Evolutionary conservation across 176 grass and related monocot genomes (phyloP).

Genomic region (Eremochloa ophiuroides): DNA sequence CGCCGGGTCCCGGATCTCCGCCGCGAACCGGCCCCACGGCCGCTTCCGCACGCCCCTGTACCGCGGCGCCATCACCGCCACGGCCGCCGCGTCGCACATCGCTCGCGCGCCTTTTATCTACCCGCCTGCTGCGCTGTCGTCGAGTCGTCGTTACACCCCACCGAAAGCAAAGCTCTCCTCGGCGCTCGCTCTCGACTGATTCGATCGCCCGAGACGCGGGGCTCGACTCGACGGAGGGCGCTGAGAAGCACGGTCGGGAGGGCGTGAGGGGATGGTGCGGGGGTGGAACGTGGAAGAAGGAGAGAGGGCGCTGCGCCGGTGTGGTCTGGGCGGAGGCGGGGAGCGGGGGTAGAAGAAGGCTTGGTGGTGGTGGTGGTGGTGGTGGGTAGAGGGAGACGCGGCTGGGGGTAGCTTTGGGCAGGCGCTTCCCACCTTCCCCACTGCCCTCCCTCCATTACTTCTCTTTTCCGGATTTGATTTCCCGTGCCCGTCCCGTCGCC

Average conservation of each 20-base stretch:
- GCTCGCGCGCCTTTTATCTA: neutral
- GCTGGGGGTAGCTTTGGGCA: neutral
- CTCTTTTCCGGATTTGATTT: neutral
- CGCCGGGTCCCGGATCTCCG: constrained; percentile 79
- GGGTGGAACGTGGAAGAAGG: too few species aligned
- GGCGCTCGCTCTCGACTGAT: neutral
- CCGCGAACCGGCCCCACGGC: constrained; percentile 83
- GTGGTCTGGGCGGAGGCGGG: neutral
- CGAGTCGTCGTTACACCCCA: neutral
- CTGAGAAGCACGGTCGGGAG: neutral
- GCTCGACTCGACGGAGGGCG: neutral
- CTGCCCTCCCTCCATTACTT: neutral
- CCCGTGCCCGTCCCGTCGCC: neutral
- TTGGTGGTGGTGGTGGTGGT: neutral
- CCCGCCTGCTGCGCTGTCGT: neutral
- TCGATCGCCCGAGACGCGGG: neutral
- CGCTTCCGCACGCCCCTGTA: constrained; percentile 76
- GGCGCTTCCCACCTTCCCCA: constrained; percentile 44
- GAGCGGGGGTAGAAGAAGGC: constrained; percentile 28
- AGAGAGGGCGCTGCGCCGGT: neutral
- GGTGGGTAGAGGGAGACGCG: neutral
- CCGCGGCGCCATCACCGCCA: constrained; percentile 20
- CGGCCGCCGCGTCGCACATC: constrained; percentile 24
- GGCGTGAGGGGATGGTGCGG: neutral
- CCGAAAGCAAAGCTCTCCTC: neutral